Percentiles rank a stretch among this genome's conserved stretches.
Evolutionary conservation across 768 basidiomycete species (phyloP).

Genomic region (Leccinum imitatum): DNA sequence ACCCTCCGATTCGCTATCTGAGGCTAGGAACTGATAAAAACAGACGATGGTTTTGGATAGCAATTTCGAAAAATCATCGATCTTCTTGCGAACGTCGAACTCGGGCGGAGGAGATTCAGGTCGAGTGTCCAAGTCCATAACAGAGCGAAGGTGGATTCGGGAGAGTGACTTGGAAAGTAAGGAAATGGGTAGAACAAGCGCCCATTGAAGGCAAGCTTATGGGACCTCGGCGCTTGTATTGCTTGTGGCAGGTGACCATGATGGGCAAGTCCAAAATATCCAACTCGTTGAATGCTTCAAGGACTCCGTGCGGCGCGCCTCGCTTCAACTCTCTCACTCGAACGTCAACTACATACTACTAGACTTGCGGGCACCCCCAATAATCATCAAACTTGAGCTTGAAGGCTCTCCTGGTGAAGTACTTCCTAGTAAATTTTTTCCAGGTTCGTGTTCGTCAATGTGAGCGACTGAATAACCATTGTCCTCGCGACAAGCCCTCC

Average conservation of each 20-base stretch:
- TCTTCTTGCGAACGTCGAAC: conserved; percentile 22
- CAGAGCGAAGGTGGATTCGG: background rate
- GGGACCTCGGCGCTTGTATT: conserved; percentile 10
- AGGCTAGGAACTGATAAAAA: conserved; percentile 29
- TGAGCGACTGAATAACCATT: background rate
- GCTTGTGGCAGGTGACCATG: background rate
- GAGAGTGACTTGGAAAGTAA: background rate
- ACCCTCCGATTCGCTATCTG: conserved; percentile 23
- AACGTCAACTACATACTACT: no score
- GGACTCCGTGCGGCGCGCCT: background rate
- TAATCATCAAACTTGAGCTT: no score
- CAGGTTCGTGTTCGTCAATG: background rate
- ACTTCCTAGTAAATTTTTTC: background rate
- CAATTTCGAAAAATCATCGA: conserved; percentile 23
- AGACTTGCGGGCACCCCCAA: no score
- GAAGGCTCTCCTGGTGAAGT: no score
- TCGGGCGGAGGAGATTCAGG: background rate
- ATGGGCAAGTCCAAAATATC: background rate
- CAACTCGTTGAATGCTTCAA: background rate
- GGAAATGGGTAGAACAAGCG: background rate
- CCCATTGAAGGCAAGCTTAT: conserved; percentile 5
- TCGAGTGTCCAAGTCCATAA: conserved; percentile 15
- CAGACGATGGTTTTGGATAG: conserved; percentile 27
- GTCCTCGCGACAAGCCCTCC: background rate
- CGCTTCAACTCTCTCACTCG: background rate